Evolutionary conservation across 805 yeast genomes (phyloP).

Genomic region (Yarrowia sp.): DNA sequence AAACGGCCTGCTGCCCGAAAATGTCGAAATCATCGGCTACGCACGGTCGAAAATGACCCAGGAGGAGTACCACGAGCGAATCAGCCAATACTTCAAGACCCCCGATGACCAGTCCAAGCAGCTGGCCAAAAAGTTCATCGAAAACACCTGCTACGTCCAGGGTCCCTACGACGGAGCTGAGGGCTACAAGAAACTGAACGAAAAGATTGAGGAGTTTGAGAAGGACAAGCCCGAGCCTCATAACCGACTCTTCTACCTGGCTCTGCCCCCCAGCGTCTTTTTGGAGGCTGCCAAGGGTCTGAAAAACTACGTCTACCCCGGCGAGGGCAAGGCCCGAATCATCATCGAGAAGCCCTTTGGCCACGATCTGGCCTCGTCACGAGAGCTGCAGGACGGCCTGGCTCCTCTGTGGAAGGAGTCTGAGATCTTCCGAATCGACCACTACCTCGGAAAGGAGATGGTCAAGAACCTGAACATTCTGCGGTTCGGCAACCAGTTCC

Average conservation of each 20-base stretch:
- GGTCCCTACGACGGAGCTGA: conserved; percentile 80
- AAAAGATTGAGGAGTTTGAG: conserved; percentile 60
- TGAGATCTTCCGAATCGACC: conserved; percentile 93
- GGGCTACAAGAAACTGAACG: conserved; percentile 61
- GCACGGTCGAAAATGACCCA: conserved; percentile 76
- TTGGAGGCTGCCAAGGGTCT: conserved; percentile 70
- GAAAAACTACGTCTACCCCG: conserved; percentile 64
- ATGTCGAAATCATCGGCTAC: conserved; percentile 79
- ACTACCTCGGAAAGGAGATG: conserved; percentile 96
- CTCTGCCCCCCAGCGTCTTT: conserved; percentile 92
- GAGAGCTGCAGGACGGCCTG: conserved; percentile 69
- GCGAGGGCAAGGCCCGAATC: conserved; percentile 66
- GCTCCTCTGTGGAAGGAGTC: conserved; percentile 87
- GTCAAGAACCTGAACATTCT: conserved; percentile 87
- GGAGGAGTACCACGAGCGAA: conserved; percentile 65
- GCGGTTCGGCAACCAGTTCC: conserved; percentile 86
- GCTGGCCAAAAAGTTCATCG: conserved; percentile 58
- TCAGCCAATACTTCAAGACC: conserved; percentile 58
- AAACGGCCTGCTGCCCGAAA: conserved; percentile 69
- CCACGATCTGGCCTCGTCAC: conserved; percentile 75
- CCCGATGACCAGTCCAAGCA: conserved; percentile 44
- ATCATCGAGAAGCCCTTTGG: conserved; percentile 98
- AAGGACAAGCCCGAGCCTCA: conserved; percentile 46
- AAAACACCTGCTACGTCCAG: conserved; percentile 60
- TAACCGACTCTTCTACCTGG: conserved; percentile 86